phyloP scores from a whole-genome alignment of 2,329 filamentous ascomycete species.

The Scopulariopsis brevicaulis region DNA sequence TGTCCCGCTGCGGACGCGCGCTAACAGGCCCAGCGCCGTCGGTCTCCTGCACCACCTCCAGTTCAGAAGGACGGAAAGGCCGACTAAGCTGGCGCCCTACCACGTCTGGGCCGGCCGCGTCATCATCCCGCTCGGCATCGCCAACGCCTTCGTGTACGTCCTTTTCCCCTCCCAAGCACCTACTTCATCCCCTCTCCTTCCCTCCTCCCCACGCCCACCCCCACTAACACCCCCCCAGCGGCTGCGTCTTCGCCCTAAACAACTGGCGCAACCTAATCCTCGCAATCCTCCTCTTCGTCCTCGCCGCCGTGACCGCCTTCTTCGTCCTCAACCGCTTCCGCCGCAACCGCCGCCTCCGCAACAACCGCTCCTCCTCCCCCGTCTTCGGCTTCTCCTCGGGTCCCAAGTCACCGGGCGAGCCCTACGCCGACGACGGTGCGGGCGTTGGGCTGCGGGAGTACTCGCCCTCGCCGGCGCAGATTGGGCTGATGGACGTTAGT shows the following conservation, averaged over 20 bases:
- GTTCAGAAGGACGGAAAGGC: conserved; percentile 34
- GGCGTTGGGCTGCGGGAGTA: conserved; percentile 1
- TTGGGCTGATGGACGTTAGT: conserved; percentile 1
- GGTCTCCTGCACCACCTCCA: conserved; percentile 44
- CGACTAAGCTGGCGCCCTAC: conserved; percentile 37
- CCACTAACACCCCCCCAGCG: conserved; percentile 21
- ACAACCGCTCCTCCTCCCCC: conserved; percentile 30
- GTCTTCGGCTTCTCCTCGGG: conserved; percentile 25
- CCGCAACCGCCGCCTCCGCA: conserved; percentile 36
- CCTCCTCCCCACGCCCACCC: background rate
- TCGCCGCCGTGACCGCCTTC: conserved; percentile 27
- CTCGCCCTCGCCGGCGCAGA: conserved; percentile 1
- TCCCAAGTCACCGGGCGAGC: background rate
- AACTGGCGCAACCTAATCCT: conserved; percentile 33
- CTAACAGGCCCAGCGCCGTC: conserved; percentile 17
- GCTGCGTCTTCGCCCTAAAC: conserved; percentile 44
- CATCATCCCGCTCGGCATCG: conserved; percentile 37
- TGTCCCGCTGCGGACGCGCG: background rate
- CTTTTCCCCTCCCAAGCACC: background rate
- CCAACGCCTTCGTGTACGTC: conserved; percentile 46
- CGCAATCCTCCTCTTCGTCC: conserved; percentile 31
- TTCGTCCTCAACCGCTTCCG: conserved; percentile 39
- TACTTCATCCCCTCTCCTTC: conserved; percentile 12
- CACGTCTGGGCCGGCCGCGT: conserved; percentile 48
- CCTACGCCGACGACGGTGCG: background rate